Evolutionary conservation across 805 yeast species (phyloP), one percentile per base, ranked within the genome.

Genomic region (Yarrowia sp.): DNA sequence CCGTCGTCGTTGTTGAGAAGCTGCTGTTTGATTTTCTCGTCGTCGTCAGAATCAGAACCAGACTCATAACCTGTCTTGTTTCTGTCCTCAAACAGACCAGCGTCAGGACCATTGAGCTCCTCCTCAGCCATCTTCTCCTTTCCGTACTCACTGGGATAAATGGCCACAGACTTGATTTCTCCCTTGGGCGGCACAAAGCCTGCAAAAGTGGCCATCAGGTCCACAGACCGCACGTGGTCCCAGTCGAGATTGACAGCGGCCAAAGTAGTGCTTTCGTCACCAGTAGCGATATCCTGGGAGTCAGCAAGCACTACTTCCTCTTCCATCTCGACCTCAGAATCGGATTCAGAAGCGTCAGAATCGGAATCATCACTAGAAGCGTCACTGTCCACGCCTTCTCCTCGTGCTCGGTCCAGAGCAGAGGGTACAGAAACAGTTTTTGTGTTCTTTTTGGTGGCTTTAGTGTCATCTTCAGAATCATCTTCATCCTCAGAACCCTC

Each of bases 161-260:
- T 85, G 6, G 84, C 73, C 9, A 95, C 87, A n/a, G 85, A 83
- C 49, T 77, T 74, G 64, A 93, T 87, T 49, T 79, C 78, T 1
- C 96, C 96, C 36, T 83, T 86, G 22, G 84, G 76, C 19, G 97
- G 97, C 22, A 89, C 86, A 77, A 93, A 95, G 12, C 65, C 56
- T 12, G 86, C 78, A 71, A 93, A 91, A 0, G 98, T 88, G 4
- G 96, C 96, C 88, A 90, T 84, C 68, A 93, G 78, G 73, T 95
- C 98, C 4, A 84, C 84, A 0, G 98, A 89, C 51, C 85, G 83
- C n/a, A 95, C 82, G 72, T 95, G 89, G 71, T 95, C 99, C 99
- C 99, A 95, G 73, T 95, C 99, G 83, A 95, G 80, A 72, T 95
- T 95, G 32, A 95, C 98, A 1, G 88, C 97, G 0, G 99, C 99